A percentile compares a stretch with the other conserved stretches of the same genome.
Conservation (phyloP, 495 filamentous ascomycete genomes). For the Echria macrotheca region DNA sequence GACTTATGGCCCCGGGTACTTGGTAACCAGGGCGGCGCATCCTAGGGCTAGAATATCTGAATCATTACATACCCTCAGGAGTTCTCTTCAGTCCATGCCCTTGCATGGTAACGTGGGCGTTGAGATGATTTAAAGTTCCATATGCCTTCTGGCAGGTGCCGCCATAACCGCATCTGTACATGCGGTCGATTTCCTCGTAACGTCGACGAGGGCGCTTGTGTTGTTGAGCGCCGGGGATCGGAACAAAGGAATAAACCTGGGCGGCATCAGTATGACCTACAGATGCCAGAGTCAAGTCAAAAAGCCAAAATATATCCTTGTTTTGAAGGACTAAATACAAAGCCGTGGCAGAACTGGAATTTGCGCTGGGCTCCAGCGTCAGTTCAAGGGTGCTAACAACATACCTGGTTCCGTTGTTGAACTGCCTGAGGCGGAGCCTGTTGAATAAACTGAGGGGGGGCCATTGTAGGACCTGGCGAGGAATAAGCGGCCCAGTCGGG, state of each 20-base stretch:
- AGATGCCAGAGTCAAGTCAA: background rate
- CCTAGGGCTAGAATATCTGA: no score
- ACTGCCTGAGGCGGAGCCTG: no score
- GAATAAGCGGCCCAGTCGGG: constrained; percentile 79
- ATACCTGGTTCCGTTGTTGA: constrained; percentile 78
- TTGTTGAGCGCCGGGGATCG: constrained; percentile 94
- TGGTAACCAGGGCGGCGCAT: no score
- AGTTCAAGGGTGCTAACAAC: no score
- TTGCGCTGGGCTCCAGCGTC: no score
- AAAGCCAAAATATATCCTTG: no score
- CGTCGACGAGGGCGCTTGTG: constrained; percentile 92
- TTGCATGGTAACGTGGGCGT: constrained; percentile 98
- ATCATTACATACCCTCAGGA: constrained; percentile 98
- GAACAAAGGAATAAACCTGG: constrained; percentile 98
- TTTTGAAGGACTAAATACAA: no score
- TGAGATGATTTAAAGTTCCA: constrained; percentile 91
- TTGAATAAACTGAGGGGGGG: no score
- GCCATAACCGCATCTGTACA: constrained; percentile 99
- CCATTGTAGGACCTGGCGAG: constrained; percentile 54
- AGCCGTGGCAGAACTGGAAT: no score
- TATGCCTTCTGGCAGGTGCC: constrained; percentile 98
- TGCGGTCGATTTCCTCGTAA: constrained; percentile 98
- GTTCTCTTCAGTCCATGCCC: constrained; percentile 88
- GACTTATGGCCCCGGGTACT: constrained; percentile 3
- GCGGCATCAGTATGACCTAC: no score